Evolutionary conservation across 148 eudicot species (phyloP).

Genomic region (Suaeda aralocaspica): DNA sequence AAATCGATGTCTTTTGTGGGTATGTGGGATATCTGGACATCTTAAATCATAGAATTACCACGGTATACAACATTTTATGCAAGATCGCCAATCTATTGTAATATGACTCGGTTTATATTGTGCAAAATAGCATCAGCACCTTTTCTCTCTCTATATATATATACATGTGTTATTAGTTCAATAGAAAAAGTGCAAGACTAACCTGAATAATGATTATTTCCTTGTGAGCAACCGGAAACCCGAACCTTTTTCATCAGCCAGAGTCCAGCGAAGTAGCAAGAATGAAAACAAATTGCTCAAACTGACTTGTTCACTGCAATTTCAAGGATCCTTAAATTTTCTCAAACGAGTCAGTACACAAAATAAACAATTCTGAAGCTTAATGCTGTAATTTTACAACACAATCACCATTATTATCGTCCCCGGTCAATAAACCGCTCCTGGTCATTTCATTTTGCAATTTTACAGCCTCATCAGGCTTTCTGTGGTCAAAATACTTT

Average conservation of each 20-base stretch:
- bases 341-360: slow-evolving; percentile 3
- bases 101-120: neutral
- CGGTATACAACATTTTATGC: no score
- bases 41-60: no score
- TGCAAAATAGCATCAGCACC: neutral
- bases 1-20: no score
- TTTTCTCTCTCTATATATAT: no score
- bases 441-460: slow-evolving; percentile 69
- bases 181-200: slow-evolving; percentile 8
- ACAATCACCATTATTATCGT: slow-evolving; percentile 25
- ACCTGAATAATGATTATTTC: slow-evolving; percentile 19
- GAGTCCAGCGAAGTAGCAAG: neutral
- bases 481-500: slow-evolving; percentile 58
- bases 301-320: neutral
- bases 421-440: slow-evolving; percentile 37
- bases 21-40: no score
- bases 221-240: neutral
- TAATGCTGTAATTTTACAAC: slow-evolving; percentile 15
- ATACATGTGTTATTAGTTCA: neutral
- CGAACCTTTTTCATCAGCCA: slow-evolving; percentile 8
- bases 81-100: no score
- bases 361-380: neutral
- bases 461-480: slow-evolving; percentile 57
- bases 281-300: neutral
- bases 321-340: slow-evolving; percentile 11